These are phyloP conservation scores for Xylaria polymorpha DNA, from an alignment of 2,329 filamentous ascomycete species.

Conservation along the genomic window DNA sequence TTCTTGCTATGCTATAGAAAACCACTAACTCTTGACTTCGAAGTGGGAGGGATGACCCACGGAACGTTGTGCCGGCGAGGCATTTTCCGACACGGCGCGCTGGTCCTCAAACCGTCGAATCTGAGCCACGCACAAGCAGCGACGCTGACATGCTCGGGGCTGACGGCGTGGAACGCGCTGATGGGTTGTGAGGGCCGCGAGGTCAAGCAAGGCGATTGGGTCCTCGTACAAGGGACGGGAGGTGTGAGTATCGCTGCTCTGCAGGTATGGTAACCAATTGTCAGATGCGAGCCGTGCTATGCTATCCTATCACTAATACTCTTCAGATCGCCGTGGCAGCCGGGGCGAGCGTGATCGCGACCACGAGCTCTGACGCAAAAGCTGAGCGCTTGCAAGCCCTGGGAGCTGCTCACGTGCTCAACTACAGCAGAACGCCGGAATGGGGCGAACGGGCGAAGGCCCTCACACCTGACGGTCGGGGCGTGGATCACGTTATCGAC, in stretches of 20 bases:
- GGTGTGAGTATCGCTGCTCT: slow-evolving; percentile 54
- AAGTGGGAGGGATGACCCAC: slow-evolving; percentile 63
- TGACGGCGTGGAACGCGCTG: slow-evolving; percentile 65
- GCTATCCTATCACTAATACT: not conserved
- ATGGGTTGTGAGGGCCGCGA: slow-evolving; percentile 58
- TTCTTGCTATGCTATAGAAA: not conserved
- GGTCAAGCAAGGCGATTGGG: slow-evolving; percentile 52
- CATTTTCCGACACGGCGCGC: slow-evolving; percentile 57
- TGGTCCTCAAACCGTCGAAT: slow-evolving; percentile 53
- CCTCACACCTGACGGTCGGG: slow-evolving; percentile 58
- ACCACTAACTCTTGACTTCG: not conserved
- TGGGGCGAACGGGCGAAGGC: slow-evolving; percentile 70
- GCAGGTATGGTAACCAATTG: not conserved
- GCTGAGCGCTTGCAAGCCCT: slow-evolving; percentile 63
- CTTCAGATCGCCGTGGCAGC: slow-evolving; percentile 57
- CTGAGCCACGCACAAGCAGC: slow-evolving; percentile 49
- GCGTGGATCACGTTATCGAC: slow-evolving; percentile 73
- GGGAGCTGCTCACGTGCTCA: slow-evolving; percentile 69
- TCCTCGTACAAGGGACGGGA: slow-evolving; percentile 55
- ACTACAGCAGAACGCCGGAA: slow-evolving; percentile 67
- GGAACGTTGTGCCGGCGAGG: slow-evolving; percentile 62
- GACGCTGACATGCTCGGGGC: slow-evolving; percentile 60
- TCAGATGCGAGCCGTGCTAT: no score
- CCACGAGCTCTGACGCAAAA: slow-evolving; percentile 67
- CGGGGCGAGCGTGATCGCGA: slow-evolving; percentile 67